These are phyloP conservation scores for Candolleomyces eurysporus DNA, from an alignment of 768 basidiomycete species.

Conservation along the genomic window DNA sequence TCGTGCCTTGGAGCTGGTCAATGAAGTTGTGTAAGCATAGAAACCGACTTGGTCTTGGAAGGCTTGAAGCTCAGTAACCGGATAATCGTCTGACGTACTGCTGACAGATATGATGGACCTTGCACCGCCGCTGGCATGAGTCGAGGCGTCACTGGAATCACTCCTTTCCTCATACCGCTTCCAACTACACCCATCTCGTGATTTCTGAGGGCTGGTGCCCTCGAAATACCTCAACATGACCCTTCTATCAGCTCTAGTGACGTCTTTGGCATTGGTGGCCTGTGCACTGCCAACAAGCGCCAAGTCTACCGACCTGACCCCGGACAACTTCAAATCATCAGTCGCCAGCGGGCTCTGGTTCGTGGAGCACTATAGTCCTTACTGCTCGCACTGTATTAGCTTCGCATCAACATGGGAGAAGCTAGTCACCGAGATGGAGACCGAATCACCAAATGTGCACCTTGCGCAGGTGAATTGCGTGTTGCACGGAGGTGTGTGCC, in stretches of 20 bases:
- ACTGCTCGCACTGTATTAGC: slow-evolving; percentile 73
- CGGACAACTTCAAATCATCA: slow-evolving; percentile 55
- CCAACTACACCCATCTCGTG: not conserved
- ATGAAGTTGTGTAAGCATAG: too few relatives aligned
- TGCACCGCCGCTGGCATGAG: not conserved
- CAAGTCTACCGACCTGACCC: slow-evolving; percentile 41
- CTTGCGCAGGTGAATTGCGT: slow-evolving; percentile 56
- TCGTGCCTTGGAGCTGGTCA: too few relatives aligned
- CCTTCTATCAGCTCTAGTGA: not conserved
- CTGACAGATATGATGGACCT: not conserved
- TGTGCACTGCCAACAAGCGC: not conserved
- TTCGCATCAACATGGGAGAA: slow-evolving; percentile 85
- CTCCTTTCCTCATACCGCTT: not conserved
- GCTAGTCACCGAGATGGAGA: slow-evolving; percentile 53
- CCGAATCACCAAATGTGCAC: slow-evolving; percentile 49
- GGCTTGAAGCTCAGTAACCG: too few relatives aligned
- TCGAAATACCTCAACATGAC: not conserved
- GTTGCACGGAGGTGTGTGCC: slow-evolving; percentile 21
- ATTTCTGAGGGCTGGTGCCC: not conserved
- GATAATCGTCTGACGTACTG: too few relatives aligned
- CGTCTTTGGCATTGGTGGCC: not conserved
- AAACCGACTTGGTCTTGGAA: too few relatives aligned
- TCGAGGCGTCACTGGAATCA: not conserved
- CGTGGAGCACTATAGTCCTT: slow-evolving; percentile 86
- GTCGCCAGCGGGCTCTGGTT: slow-evolving; percentile 69